Conservation (phyloP, 2,329 filamentous ascomycete species). For the Ophiosphaerella korrae region DNA sequence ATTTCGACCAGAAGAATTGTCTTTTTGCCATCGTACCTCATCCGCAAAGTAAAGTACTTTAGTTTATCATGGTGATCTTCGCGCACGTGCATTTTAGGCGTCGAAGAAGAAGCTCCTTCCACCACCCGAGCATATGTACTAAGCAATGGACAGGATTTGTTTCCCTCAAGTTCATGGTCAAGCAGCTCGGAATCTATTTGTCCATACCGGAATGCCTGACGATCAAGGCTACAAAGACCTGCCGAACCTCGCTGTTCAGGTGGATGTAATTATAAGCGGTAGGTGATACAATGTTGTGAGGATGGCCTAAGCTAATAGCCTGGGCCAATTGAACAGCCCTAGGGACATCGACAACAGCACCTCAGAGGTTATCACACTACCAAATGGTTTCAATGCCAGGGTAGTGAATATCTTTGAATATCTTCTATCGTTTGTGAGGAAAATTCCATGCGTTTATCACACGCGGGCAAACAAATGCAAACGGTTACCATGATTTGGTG, state of each 20-base stretch:
- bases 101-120: no score
- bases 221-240: not conserved
- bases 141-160: constrained; percentile 1
- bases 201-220: not conserved
- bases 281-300: not conserved
- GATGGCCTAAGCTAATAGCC: not conserved
- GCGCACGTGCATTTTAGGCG: no score
- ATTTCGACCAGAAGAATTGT: no score
- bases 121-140: not conserved
- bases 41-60: no score
- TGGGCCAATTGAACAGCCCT: not conserved
- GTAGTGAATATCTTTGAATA: not conserved
- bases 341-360: not conserved
- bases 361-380: not conserved
- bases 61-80: no score
- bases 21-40: no score
- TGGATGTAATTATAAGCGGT: constrained; percentile 1
- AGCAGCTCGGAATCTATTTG: not conserved
- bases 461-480: not conserved
- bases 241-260: not conserved
- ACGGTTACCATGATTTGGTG: not conserved
- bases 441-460: not conserved
- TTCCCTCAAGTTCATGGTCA: not conserved
- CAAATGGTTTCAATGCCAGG: not conserved
- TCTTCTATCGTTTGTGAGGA: not conserved